Evolutionary conservation across 2,329 filamentous ascomycete species (phyloP), one percentile per base, ranked within the genome.

Genomic region (Penicillium polonicum): DNA sequence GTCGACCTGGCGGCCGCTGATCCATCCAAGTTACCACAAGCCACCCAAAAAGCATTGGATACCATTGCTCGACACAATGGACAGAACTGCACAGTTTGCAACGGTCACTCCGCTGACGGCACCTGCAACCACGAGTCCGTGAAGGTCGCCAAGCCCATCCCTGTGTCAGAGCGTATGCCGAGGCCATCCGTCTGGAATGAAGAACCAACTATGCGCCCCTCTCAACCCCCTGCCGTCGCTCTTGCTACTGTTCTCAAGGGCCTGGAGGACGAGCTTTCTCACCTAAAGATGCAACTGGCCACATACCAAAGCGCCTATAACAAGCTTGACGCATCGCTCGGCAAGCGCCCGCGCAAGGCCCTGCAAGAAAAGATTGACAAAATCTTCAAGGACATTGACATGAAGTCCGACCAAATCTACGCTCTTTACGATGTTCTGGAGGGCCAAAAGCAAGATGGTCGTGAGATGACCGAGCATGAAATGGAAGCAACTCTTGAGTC

Each of bases 241-340:
- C 83, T 96, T 25, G 88, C 89, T 8, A 85, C 87, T n/a, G 89
- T 96, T 23, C 87, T 96, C 72, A 94, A 95, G 75, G 83, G 86
- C 8, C 79, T 95, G 4, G 82, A 90, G 65, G 91, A 95, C 70
- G 92, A 96, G 72, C 83, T 92, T 44, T 82, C 83, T 13, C 90
- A 95, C 70, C 76, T 95, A 52, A 88, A 90, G 73, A 81, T 88
- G 64, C 82, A 88, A 66, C 82, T 92, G n/a, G 78, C 82, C 0
- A 74, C 81, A 35, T 82, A 85, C 57, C 84, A 88, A 65, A 79
- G 79, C 3, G 76, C 82, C 38, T 91, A 91, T 73, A 85, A 86
- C 62, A 78, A 78, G 23, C 84, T 86, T 56, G 88, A 94, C 74
- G 83, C 87, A 50, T 82, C 85, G 1, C 71, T 89, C 23, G 85